Conservation (phyloP, 2,329 filamentous ascomycete genomes). For the Cucurbitaria berberidis region DNA sequence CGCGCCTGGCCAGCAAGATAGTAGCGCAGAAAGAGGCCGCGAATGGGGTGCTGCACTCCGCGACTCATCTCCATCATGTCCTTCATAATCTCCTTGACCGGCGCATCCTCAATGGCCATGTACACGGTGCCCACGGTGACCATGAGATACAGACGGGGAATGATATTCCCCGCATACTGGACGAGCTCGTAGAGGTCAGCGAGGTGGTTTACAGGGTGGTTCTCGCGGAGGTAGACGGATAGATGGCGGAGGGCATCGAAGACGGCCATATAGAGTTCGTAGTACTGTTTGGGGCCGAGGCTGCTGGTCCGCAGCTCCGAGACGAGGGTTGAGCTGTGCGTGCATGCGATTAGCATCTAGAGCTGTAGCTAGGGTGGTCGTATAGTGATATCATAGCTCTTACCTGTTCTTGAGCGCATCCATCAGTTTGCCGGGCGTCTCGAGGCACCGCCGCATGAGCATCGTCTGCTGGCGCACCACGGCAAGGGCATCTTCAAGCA, state of each 20-base stretch:
- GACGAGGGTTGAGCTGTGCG: conserved; percentile 85
- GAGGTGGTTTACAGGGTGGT: conserved; percentile 95
- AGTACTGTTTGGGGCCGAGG: conserved; percentile 98
- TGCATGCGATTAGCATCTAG: conserved; percentile 12
- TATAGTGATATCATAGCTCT: conserved; percentile 15
- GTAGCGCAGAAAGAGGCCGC: conserved; percentile 92
- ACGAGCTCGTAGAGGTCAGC: conserved; percentile 98
- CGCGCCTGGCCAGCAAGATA: conserved; percentile 94
- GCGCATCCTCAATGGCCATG: conserved; percentile 97
- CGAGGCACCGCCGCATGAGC: conserved; percentile 96
- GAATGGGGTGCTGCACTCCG: conserved; percentile 94
- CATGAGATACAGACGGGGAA: conserved; percentile 96
- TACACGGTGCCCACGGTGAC: conserved; percentile 99
- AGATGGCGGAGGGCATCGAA: conserved; percentile 97
- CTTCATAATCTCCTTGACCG: conserved; percentile 99
- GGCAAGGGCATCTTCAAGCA: conserved; percentile 95
- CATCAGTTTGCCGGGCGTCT: conserved; percentile 98
- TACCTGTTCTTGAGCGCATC: conserved; percentile 99
- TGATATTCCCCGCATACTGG: conserved; percentile 97
- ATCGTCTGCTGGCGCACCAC: conserved; percentile 97
- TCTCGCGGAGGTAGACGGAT: conserved; percentile 94
- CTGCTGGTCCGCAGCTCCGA: conserved; percentile 98
- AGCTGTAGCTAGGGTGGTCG: not conserved
- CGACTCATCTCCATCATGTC: conserved; percentile 99
- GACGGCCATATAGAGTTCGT: conserved; percentile 98